Percentiles rank a stretch among this genome's conserved stretches.
These are phyloP conservation scores for Clonostachys rosea DNA, from an alignment of 2,329 filamentous ascomycete genomes.

Conservation along the genomic window DNA sequence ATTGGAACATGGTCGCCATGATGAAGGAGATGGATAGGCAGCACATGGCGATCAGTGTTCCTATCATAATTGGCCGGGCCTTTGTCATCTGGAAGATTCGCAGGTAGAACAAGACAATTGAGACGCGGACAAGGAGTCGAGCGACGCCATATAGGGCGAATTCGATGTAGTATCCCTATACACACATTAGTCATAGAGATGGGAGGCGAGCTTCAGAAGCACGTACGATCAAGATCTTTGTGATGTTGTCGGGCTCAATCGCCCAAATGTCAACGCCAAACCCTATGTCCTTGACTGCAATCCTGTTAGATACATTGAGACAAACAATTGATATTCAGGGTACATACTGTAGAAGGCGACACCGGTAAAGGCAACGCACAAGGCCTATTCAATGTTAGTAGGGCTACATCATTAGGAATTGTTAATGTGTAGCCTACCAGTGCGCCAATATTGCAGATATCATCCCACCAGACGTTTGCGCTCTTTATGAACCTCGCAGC, in stretches of 20 bases:
- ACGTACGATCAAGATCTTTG: slow-evolving; percentile 18
- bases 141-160: slow-evolving; percentile 34
- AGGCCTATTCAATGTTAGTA: too few relatives aligned
- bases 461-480: too few relatives aligned
- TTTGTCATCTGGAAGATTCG: slow-evolving; percentile 36
- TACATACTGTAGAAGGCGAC: too few relatives aligned
- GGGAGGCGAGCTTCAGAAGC: too few relatives aligned
- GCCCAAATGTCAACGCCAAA: slow-evolving; percentile 42
- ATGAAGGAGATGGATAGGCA: slow-evolving; percentile 29
- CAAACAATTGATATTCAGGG: too few relatives aligned
- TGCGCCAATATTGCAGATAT: too few relatives aligned
- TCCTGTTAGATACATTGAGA: too few relatives aligned
- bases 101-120: slow-evolving; percentile 44
- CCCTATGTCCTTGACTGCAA: slow-evolving; percentile 12
- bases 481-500: too few relatives aligned
- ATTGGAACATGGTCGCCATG: slow-evolving; percentile 36
- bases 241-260: slow-evolving; percentile 28
- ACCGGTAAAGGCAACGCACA: too few relatives aligned
- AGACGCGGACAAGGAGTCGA: slow-evolving; percentile 36
- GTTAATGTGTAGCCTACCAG: too few relatives aligned
- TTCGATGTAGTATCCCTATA: slow-evolving; percentile 28
- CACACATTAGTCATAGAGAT: too few relatives aligned
- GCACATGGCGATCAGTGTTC: slow-evolving; percentile 25
- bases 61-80: slow-evolving; percentile 28
- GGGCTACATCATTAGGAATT: too few relatives aligned